phyloP scores from a whole-genome alignment of 2,329 filamentous ascomycete species.

The Paecilomyces fulvus region DNA sequence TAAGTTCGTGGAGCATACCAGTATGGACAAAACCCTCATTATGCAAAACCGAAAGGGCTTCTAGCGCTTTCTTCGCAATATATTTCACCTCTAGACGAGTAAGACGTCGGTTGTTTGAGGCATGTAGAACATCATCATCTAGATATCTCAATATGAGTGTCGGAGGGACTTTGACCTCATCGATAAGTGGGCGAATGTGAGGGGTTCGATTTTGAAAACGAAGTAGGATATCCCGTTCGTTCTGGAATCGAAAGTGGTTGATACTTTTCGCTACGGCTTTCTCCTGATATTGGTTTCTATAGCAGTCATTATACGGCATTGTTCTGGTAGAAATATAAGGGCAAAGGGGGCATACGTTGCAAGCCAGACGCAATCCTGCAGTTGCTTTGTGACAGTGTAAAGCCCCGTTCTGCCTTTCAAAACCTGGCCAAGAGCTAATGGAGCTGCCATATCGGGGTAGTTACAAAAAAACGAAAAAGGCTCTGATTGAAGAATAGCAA shows the following conservation, averaged over 20 bases:
- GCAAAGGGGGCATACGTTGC: slow-evolving; percentile 5
- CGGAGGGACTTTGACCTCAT: slow-evolving; percentile 14
- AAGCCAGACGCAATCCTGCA: slow-evolving; percentile 12
- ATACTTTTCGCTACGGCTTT: slow-evolving; percentile 13
- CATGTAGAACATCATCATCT: not conserved
- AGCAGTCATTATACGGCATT: not conserved
- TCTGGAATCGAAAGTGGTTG: slow-evolving; percentile 15
- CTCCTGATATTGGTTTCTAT: slow-evolving; percentile 10
- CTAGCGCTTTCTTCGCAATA: not conserved
- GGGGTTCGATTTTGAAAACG: slow-evolving; percentile 15
- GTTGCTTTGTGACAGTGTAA: slow-evolving; percentile 4
- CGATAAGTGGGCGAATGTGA: slow-evolving; percentile 13
- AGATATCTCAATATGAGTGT: not conserved
- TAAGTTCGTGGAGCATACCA: not conserved
- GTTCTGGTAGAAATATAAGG: not conserved
- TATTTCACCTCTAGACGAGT: not conserved
- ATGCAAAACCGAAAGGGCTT: not conserved
- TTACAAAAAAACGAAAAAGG: too few species aligned
- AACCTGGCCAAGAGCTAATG: not conserved
- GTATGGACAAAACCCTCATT: not conserved
- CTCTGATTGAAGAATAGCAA: too few species aligned
- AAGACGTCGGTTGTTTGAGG: not conserved
- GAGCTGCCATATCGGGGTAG: not conserved
- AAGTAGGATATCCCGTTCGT: slow-evolving; percentile 16
- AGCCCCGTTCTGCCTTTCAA: not conserved